Percentiles rank a stretch among this genome's conserved stretches.
Conservation (phyloP, 768 basidiomycete genomes). For the Holtermanniella nyarrowii region DNA sequence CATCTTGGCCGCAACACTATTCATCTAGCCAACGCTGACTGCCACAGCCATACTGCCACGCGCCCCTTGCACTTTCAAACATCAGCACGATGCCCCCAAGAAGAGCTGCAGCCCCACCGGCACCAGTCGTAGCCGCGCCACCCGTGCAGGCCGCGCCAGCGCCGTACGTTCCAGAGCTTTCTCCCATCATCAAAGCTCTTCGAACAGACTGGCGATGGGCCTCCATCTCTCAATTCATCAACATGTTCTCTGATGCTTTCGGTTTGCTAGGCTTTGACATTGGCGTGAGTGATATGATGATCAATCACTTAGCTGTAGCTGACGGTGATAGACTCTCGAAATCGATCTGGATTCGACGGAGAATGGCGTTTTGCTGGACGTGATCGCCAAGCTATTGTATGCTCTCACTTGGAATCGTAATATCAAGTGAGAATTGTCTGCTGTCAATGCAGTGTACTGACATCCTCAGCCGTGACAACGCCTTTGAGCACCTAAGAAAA, state of each 20-base stretch:
- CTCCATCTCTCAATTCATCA: constrained; percentile 79
- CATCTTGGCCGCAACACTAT: no score
- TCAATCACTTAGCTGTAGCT: no score
- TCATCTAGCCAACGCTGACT: no score
- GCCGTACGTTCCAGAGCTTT: constrained; percentile 30
- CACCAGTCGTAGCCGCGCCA: no score
- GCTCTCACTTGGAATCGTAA: constrained; percentile 37
- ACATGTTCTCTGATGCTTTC: constrained; percentile 66
- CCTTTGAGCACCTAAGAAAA: constrained; percentile 28
- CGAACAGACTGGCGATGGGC: constrained; percentile 88
- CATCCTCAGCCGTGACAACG: constrained; percentile 27
- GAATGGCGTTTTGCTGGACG: constrained; percentile 21
- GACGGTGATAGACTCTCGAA: constrained; percentile 20
- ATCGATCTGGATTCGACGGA: constrained; percentile 31
- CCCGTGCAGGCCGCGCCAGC: no score
- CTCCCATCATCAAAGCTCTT: constrained; percentile 44
- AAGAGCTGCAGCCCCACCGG: no score
- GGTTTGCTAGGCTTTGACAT: constrained; percentile 58
- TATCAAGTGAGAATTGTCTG: constrained; percentile 28
- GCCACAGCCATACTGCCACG: no score
- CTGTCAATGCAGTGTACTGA: not conserved
- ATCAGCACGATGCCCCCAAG: no score
- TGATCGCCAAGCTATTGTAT: constrained; percentile 36
- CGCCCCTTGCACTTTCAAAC: no score
- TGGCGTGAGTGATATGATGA: constrained; percentile 25